Base-by-base conservation (phyloP, 2,329 filamentous ascomycete genomes). In the Mollisia scopiformis region DNA sequence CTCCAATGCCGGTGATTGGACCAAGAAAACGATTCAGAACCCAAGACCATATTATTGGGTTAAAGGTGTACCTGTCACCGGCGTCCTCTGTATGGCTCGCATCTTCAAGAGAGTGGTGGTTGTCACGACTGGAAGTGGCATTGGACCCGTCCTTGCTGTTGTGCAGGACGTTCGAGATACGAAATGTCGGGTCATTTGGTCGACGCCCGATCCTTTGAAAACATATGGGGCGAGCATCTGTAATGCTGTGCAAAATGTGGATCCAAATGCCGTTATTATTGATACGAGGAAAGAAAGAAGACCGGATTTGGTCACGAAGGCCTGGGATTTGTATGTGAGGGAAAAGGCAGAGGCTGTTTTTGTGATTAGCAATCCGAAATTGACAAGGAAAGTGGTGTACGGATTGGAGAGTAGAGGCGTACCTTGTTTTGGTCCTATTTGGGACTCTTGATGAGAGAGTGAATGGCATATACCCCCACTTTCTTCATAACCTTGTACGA, bases 1-100 rank as follows among this genome's bases (percentile, higher is more conserved):
- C 33, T 84, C 82, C 57, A 81, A 80, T 59, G 83, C 82, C 16
- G 84, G 84, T 6, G 83, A 87, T 70, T 87, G 83, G 83, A 87
- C 84, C 1, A 70, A 74, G 14, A 75, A 77, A 41, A 76, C 79
- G 39, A 85, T 86, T 71, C 71, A 76, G 49, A 73, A 78, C 53
- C 83, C 82, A 3, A 57, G 28, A 43, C 35, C 80, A 80, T 8
- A 79, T 43, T 75, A 86, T 55, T 86, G 81, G 80, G 78, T 82
- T 51, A 78, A 81, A 47, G 84, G 84, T 2, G 77, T 82, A 2
- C 80, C 83, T 2, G 68, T 68, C 11, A 71, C 68, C 19, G 74
- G 74, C 21, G 74, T 74, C 1, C 68, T 75, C 51, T 70, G 70
- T 54, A 73, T 75, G 59, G 68, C 71, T 2, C 68, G 68, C 16